Evolutionary conservation across 2,329 filamentous ascomycete genomes (phyloP).

Genomic region (Cadophora sp.): DNA sequence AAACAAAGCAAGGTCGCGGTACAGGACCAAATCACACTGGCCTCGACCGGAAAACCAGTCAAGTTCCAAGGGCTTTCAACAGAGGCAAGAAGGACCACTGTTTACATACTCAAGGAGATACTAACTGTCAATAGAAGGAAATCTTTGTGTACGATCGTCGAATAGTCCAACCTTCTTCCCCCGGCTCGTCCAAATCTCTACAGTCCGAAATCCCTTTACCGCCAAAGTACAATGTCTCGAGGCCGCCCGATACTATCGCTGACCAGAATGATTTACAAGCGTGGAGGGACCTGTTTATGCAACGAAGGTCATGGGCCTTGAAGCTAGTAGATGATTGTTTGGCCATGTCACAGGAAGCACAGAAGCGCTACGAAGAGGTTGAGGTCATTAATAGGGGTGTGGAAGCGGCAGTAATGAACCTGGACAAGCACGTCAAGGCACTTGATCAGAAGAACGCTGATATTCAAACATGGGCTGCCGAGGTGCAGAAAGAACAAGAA

Average conservation of each 20-base stretch:
- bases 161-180: slow-evolving; percentile 65
- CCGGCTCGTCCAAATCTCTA: slow-evolving; percentile 51
- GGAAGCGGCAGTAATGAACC: slow-evolving; percentile 84
- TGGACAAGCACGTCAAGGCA: slow-evolving; percentile 75
- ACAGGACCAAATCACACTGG: slow-evolving; percentile 86
- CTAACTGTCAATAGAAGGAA: slow-evolving; percentile 66
- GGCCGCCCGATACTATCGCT: slow-evolving; percentile 82
- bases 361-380: slow-evolving; percentile 74
- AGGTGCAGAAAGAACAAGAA: slow-evolving; percentile 71
- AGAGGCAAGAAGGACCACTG: slow-evolving; percentile 63
- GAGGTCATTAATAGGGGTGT: slow-evolving; percentile 80
- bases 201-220: slow-evolving; percentile 58
- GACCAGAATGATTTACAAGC: slow-evolving; percentile 81
- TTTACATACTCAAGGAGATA: slow-evolving; percentile 1
- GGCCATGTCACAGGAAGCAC: slow-evolving; percentile 65
- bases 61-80: slow-evolving; percentile 72
- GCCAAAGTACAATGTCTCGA: slow-evolving; percentile 62
- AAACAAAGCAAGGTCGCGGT: slow-evolving; percentile 75
- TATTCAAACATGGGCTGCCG: slow-evolving; percentile 72
- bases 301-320: slow-evolving; percentile 80
- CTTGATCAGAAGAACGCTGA: slow-evolving; percentile 76
- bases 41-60: slow-evolving; percentile 66
- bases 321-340: slow-evolving; percentile 73
- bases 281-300: slow-evolving; percentile 88
- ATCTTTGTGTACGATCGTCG: slow-evolving; percentile 92